A percentile compares a stretch with the other conserved stretches of the same genome.
phyloP scores from a whole-genome alignment of 177 flowering plant genomes.

The Tripterygium wilfordii region DNA sequence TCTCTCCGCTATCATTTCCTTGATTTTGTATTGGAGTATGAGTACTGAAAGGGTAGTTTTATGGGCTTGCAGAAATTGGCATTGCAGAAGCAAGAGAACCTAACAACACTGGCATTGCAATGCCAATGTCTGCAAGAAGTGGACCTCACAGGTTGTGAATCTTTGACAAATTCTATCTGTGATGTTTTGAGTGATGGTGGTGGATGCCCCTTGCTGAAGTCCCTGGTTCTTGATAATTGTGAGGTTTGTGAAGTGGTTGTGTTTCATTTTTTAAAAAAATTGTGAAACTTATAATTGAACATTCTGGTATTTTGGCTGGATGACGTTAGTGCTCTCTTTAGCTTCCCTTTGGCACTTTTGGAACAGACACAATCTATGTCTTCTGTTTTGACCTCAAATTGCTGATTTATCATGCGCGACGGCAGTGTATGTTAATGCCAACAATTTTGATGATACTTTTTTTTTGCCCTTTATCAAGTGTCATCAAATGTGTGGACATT shows the following conservation, averaged over 20 bases:
- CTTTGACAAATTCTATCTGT: slow-evolving; percentile 74
- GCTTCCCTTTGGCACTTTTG: too few relatives aligned
- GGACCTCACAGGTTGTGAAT: slow-evolving; percentile 95
- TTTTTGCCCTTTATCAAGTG: too few relatives aligned
- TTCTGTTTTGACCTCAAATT: too few relatives aligned
- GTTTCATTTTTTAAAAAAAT: not conserved
- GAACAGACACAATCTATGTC: too few relatives aligned
- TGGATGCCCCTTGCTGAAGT: slow-evolving; percentile 82
- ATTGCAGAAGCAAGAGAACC: slow-evolving; percentile 87
- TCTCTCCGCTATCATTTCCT: not conserved
- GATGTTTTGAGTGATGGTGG: slow-evolving; percentile 88
- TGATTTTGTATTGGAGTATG: not conserved
- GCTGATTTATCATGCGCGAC: too few relatives aligned
- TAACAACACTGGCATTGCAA: slow-evolving; percentile 61
- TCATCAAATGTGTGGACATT: too few relatives aligned
- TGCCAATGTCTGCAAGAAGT: slow-evolving; percentile 78
- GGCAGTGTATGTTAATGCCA: too few relatives aligned
- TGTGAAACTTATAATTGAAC: not conserved
- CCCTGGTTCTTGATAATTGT: slow-evolving; percentile 80
- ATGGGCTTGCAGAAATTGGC: slow-evolving; percentile 64
- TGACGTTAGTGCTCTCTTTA: not conserved
- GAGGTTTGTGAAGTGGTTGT: slow-evolving; percentile 53
- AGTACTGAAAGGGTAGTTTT: not conserved
- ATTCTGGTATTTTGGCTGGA: too few relatives aligned
- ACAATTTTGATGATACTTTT: too few relatives aligned